Evolutionary conservation across 1,139 yeast genomes (phyloP), one percentile per base, ranked within the genome.

Genomic region (Nakaseomyces kungkrabaensis): DNA sequence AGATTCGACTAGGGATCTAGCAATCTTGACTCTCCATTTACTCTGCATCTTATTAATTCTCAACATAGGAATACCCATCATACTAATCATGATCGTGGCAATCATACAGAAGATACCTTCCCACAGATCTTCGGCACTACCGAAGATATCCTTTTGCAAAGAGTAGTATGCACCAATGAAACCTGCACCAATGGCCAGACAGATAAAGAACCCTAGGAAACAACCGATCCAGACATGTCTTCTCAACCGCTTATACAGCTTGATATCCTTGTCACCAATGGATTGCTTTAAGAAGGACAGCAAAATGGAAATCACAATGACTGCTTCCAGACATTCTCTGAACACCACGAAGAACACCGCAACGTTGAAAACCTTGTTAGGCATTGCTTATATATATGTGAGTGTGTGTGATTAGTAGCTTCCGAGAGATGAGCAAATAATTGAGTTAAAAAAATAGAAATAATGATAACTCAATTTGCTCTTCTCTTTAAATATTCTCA

Each of bases 151-250:
- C 52, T 78, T 79, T 37, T 94, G 90, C 50, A 86, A 71, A 48
- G 83, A 69, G 65, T 87, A 87, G 71, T 89, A 89, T 38, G 85
- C 78, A 52, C 79, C 75, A 47, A 89, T 79, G 67, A 89, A 85
- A 27, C 81, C 75, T 37, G 82, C 79, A 47, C 97, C 97, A 45
- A 89, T 77, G 7, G 81, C 64, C 41, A 86, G 61, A 71, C 97
- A 89, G n/a, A 87, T 73, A 4, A 78, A 66, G 24, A 89, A 71
- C 22, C 97, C 97, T 0, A 74, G 60, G 1, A 75, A 63, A 1
- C 94, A 92, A 13, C 97, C 97, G 1, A 78, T 62, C 96, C 96
- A 89, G 4, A 89, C 89, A 66, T 89, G 97, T 37, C 74, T 62
- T 48, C 75, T 74, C 49, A 87, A 70, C 49, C 67, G 64, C 48